Conservation (phyloP, 768 basidiomycete species). For the Naganishia vaughanmartiniae region DNA sequence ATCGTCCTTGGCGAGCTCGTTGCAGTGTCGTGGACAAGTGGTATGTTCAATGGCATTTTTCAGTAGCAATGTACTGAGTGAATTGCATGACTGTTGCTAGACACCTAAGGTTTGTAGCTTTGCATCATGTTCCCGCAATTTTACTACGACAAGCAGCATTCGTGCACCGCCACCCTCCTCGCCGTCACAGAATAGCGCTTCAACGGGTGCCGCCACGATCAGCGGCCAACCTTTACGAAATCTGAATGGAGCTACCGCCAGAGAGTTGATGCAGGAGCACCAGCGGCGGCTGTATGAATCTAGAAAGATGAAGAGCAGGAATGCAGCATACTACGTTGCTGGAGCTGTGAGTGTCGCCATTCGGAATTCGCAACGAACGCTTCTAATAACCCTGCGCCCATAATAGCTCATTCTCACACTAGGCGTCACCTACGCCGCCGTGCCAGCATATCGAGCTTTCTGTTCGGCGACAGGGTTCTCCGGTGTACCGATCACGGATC, state of each 20-base stretch:
- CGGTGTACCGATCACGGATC: constrained; percentile 85
- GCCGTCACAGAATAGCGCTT: constrained; percentile 4
- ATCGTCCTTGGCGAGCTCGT: background rate
- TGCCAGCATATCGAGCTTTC: constrained; percentile 95
- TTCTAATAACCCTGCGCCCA: background rate
- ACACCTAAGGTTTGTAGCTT: background rate
- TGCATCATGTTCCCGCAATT: background rate
- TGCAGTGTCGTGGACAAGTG: constrained; percentile 5
- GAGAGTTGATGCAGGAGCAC: constrained; percentile 25
- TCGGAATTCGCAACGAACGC: background rate
- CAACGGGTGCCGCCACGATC: background rate
- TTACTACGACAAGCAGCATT: constrained; percentile 1
- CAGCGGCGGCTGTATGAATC: constrained; percentile 27
- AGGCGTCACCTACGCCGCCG: constrained; percentile 92
- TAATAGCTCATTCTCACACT: constrained; percentile 74
- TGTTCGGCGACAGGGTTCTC: constrained; percentile 96
- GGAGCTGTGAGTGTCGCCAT: constrained; percentile 22
- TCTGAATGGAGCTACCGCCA: constrained; percentile 7
- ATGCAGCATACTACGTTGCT: constrained; percentile 27
- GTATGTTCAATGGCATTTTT: background rate
- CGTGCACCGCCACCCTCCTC: constrained; percentile 7
- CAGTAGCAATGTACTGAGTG: background rate
- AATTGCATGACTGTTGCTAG: background rate
- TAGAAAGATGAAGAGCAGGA: constrained; percentile 29
- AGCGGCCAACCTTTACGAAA: background rate